phyloP scores from a whole-genome alignment of 2,329 filamentous ascomycete species.

The Amauroascus niger region DNA sequence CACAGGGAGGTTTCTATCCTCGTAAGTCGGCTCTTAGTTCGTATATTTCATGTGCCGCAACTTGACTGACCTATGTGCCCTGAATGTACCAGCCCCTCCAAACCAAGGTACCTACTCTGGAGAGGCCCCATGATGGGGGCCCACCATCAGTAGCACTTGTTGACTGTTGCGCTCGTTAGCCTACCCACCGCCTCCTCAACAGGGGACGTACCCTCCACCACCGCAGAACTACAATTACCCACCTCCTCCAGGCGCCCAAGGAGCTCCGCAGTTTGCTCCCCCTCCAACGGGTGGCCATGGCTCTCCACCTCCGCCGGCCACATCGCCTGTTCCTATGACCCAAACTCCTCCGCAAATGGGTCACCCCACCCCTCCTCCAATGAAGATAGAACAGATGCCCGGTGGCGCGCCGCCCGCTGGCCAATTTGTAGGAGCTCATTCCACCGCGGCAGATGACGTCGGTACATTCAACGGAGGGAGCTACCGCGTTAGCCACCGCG shows the following conservation, averaged over 20 bases:
- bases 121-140: too few species aligned
- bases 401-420: constrained; percentile 37
- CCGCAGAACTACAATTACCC: constrained; percentile 15
- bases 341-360: constrained; percentile 19
- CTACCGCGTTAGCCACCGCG: constrained; percentile 84
- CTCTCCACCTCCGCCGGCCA: constrained; percentile 9
- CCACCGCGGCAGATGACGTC: constrained; percentile 66
- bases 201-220: constrained; percentile 9
- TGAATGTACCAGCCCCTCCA: background rate
- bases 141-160: too few species aligned
- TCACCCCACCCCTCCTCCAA: constrained; percentile 7
- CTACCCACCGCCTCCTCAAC: constrained; percentile 14
- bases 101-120: constrained; percentile 12
- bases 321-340: constrained; percentile 15
- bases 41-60: too few species aligned
- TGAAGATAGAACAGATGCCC: constrained; percentile 4
- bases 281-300: constrained; percentile 12
- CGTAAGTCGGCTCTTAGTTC: constrained; percentile 19
- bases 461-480: constrained; percentile 97
- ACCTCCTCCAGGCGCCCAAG: constrained; percentile 5
- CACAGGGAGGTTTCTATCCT: constrained; percentile 23
- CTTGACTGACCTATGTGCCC: background rate
- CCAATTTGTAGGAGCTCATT: constrained; percentile 55
- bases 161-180: too few species aligned
- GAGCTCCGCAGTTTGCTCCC: constrained; percentile 5